These are phyloP conservation scores for Aulographum hederae DNA, from an alignment of 2,329 filamentous ascomycete species.

Conservation along the genomic window DNA sequence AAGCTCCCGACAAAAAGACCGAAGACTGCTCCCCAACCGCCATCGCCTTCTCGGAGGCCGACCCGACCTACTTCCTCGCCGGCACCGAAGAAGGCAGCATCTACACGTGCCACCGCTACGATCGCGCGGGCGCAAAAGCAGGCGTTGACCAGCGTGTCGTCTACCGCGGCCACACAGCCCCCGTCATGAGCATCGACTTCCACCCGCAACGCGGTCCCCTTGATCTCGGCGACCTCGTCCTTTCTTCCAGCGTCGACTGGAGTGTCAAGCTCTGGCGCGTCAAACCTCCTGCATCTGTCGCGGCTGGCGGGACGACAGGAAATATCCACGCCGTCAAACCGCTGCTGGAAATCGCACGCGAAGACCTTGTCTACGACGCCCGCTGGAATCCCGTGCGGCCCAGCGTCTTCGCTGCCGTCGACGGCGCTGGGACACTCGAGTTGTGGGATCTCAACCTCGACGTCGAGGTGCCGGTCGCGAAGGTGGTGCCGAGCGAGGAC, in stretches of 20 bases:
- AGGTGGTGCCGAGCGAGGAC: conserved; percentile 49
- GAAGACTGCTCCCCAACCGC: conserved; percentile 92
- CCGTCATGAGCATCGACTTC: conserved; percentile 91
- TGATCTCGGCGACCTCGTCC: conserved; percentile 82
- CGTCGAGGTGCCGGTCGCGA: conserved; percentile 77
- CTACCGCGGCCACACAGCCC: conserved; percentile 80
- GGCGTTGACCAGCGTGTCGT: conserved; percentile 78
- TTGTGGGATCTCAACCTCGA: conserved; percentile 90
- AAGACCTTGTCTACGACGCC: conserved; percentile 93
- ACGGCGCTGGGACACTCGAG: conserved; percentile 81
- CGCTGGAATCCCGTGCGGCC: conserved; percentile 90
- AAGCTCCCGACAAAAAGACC: conserved; percentile 63
- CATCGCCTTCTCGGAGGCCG: conserved; percentile 84
- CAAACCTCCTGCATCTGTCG: conserved; percentile 40
- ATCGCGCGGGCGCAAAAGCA: conserved; percentile 90
- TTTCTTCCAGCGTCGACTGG: conserved; percentile 91
- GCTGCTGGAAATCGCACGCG: conserved; percentile 75
- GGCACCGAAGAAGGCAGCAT: conserved; percentile 95
- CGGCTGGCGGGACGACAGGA: conserved; percentile 9
- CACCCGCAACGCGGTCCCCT: conserved; percentile 84
- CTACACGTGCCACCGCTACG: conserved; percentile 91
- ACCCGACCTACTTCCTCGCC: conserved; percentile 93
- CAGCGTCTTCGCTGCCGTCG: conserved; percentile 84
- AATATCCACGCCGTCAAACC: conserved; percentile 41
- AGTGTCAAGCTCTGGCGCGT: conserved; percentile 95